Conservation (phyloP, 345 rosid genomes). For the Populus alba region DNA sequence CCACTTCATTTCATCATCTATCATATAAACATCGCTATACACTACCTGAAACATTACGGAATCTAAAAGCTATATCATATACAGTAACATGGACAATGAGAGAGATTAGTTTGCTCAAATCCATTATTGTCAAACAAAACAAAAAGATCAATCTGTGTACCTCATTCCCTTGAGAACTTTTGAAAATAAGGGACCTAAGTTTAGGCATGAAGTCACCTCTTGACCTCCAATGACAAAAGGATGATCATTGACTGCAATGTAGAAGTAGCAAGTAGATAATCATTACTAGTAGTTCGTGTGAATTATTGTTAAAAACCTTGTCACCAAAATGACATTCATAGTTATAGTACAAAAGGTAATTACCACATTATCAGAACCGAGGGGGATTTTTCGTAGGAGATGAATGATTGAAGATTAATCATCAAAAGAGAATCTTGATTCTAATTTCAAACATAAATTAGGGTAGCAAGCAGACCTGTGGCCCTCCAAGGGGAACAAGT, state of each 20-base stretch:
- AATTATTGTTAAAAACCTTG: conserved; percentile 33
- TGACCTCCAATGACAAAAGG: conserved; percentile 77
- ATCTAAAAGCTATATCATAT: background rate
- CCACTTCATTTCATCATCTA: conserved; percentile 77
- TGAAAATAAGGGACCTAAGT: conserved; percentile 80
- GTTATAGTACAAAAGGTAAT: background rate
- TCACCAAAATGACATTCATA: background rate
- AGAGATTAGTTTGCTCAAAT: background rate
- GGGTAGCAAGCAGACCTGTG: conserved; percentile 50
- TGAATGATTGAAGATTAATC: background rate
- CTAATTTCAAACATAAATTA: background rate
- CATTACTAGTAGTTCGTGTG: no score
- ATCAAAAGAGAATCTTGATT: background rate
- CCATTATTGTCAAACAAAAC: background rate
- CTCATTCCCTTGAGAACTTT: conserved; percentile 82
- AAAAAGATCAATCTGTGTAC: conserved; percentile 22
- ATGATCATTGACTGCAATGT: conserved; percentile 44
- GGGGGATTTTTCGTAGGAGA: background rate
- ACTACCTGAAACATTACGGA: conserved; percentile 47
- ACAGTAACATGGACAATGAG: background rate
- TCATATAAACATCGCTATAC: conserved; percentile 75
- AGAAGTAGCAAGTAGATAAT: no score
- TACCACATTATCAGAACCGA: background rate
- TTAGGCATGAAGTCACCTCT: conserved; percentile 89
- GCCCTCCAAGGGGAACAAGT: conserved; percentile 88